phyloP scores from a whole-genome alignment of 139 green algal genomes.

The Tetradesmus obliquus region DNA sequence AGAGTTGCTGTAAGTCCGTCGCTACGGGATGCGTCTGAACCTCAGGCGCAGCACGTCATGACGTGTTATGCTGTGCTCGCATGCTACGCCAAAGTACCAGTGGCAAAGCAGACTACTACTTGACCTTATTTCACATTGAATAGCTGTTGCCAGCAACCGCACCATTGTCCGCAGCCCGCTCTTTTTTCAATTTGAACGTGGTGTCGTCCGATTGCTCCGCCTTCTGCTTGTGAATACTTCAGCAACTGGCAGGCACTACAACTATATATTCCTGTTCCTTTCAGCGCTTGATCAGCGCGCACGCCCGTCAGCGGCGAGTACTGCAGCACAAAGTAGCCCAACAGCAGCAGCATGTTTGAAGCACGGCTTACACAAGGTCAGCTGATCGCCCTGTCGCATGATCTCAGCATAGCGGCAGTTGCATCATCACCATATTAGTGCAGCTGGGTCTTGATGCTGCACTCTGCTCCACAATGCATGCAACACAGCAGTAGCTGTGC shows the following conservation, averaged over 20 bases:
- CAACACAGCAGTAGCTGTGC: background rate
- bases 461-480: background rate
- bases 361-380: slow-evolving; percentile 75
- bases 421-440: background rate
- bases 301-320: background rate
- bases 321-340: background rate
- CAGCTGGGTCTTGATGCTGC: background rate
- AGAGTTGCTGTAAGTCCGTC: no score
- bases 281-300: background rate
- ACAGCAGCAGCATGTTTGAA: slow-evolving; percentile 80
- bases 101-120: background rate
- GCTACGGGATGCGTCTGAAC: background rate
- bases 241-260: background rate
- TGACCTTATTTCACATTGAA: background rate
- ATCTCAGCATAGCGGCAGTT: background rate
- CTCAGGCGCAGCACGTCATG: slow-evolving; percentile 1
- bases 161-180: background rate
- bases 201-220: background rate
- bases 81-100: background rate
- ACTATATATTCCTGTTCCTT: background rate
- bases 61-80: background rate
- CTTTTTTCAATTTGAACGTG: slow-evolving; percentile 10
- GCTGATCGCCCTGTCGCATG: background rate
- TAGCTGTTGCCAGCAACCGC: background rate
- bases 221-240: background rate